Base-by-base conservation (phyloP, 2,329 filamentous ascomycete genomes). In the Alternaria longipes region DNA sequence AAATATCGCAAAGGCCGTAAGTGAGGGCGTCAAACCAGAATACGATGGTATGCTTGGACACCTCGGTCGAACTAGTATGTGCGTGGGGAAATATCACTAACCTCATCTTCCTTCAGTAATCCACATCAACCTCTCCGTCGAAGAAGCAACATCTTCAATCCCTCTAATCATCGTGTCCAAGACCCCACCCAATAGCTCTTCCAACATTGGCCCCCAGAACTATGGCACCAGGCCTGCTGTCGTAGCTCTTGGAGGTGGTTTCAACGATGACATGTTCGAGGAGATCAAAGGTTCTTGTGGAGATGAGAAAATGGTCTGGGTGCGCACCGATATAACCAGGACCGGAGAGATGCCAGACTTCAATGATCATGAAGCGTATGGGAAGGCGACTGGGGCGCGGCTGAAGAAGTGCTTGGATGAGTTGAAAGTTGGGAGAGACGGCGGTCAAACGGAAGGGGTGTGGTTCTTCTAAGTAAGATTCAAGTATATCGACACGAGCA, bases 41-140 rank as follows among this genome's bases (percentile, higher is more conserved):
- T 65, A 65, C 36, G 62, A 69, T 49, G 62, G 64, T 69, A 52
- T n/a, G 46, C 30, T 22, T 2, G 14, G 30, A 24, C 2, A 24
- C 5, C 6, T 8, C 4, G 46, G 4, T 9, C 18, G 0, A 24
- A 16, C 5, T 16, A 5, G 8, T 12, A 38, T 41, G 18, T 41
- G 18, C 16, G 0, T 5, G 1, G 1, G 4, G 12, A 36, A 18
- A 54, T n/a, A 2, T 40, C 2, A 34, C 55, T 58, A 46, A 56
- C 12, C 8, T 8, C 18, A 12, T 4, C 16, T 8, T 16, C 16
- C 1, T 8, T 22, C 41, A 64, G 64, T 60, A 20, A 60, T 62
- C 41, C 66, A 69, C 44, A 49, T 69, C 42, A 47, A 64, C 8
- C 56, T 65, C 52, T 54, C 63, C 11, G 44, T 57, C 3, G 53